Evolutionary conservation across 2,329 filamentous ascomycete genomes (phyloP).

Genomic region (Pezicula neosporulosa): DNA sequence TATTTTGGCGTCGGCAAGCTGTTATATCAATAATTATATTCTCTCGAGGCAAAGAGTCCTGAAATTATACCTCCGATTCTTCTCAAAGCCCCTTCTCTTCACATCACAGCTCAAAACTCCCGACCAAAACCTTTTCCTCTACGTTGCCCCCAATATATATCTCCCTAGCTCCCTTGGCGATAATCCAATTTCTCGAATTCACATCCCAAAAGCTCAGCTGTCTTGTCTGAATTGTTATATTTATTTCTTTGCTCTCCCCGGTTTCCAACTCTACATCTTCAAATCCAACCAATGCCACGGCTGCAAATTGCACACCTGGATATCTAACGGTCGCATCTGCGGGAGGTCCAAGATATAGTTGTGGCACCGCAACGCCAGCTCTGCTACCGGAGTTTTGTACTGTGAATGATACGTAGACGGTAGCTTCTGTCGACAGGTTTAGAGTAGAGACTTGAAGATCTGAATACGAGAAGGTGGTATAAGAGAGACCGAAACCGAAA

Average conservation of each 20-base stretch:
- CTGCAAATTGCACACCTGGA: neutral
- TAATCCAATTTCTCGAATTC: neutral
- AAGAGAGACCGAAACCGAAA: constrained; percentile 32
- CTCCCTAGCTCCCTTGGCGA: neutral
- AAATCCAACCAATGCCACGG: neutral
- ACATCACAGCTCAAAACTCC: neutral
- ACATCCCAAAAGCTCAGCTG: neutral
- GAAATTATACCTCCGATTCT: too few relatives aligned
- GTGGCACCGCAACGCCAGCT: neutral
- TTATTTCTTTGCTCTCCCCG: neutral
- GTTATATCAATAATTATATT: too few relatives aligned
- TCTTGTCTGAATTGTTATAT: neutral
- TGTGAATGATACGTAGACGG: neutral
- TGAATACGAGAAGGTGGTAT: constrained; percentile 23
- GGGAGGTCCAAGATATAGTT: neutral
- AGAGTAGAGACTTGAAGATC: neutral
- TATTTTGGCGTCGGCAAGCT: too few relatives aligned
- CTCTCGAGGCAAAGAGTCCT: too few relatives aligned
- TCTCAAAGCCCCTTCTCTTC: too few relatives aligned
- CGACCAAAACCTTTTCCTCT: neutral
- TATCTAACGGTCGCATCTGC: neutral
- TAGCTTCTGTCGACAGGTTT: neutral
- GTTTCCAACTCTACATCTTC: neutral
- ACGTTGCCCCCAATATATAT: neutral
- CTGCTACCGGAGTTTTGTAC: neutral